Evolutionary conservation across 2,329 filamentous ascomycete species (phyloP).

Genomic region (Fusarium burgessii): DNA sequence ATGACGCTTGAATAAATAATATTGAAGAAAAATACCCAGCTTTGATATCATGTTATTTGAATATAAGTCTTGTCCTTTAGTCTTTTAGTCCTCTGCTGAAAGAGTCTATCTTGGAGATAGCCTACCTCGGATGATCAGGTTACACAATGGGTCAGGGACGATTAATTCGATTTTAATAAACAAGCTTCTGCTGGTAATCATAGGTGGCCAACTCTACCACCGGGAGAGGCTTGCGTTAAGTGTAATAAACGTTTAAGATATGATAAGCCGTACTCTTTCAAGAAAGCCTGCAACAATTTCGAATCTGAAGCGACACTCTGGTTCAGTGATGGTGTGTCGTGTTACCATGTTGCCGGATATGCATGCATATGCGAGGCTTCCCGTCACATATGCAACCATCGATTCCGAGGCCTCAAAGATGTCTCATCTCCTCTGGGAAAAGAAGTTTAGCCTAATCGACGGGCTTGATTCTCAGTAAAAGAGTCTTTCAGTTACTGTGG

Average conservation of each 20-base stretch:
- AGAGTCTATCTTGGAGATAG: background rate
- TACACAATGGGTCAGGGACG: background rate
- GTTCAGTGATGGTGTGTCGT: constrained; percentile 12
- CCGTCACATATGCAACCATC: background rate
- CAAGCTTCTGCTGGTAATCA: background rate
- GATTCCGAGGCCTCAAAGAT: background rate
- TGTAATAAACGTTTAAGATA: background rate
- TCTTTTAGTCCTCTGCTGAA: background rate
- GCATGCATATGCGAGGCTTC: constrained; percentile 21
- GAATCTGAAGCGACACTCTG: background rate
- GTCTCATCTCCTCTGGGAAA: background rate
- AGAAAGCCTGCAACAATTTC: background rate
- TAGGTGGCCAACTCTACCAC: background rate
- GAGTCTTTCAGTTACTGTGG: background rate
- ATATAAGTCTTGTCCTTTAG: background rate
- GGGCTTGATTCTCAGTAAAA: background rate
- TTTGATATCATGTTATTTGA: background rate
- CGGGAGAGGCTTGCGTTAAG: background rate
- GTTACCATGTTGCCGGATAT: constrained; percentile 7
- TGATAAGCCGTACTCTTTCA: too few species aligned
- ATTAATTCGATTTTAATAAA: background rate
- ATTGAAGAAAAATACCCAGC: background rate
- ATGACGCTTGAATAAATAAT: constrained; percentile 4
- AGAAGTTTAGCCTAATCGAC: background rate
- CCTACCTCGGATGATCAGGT: too few species aligned